Evolutionary conservation across 2,329 filamentous ascomycete species (phyloP), one percentile per base, ranked within the genome.

Genomic region (Blastomyces silverae): DNA sequence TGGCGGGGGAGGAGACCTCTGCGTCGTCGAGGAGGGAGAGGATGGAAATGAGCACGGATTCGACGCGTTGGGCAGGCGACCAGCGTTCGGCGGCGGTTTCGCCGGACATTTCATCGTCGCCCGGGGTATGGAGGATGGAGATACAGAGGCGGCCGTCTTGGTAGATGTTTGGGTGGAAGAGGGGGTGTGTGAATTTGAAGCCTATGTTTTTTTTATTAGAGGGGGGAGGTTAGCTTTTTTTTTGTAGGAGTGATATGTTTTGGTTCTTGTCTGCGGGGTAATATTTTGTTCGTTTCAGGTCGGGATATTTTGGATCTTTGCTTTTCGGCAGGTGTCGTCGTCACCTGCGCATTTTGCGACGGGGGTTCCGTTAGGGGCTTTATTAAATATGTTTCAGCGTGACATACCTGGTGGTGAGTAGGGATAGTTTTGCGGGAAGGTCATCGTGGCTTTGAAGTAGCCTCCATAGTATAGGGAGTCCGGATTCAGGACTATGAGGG

Each of bases 121-220:
- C 94, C 0, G 94, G 92, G 22, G 86, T 85, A 77, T 99, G 93
- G 13, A 99, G 86, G 72, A 99, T 99, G 57, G 92, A 97, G 75
- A 99, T 97, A 81, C 94, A 97, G 56, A 97, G 84, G 70, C 88
- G 88, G 71, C 93, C 93, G 75, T 97, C 90, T 6, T 86, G 79
- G 79, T 97, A 97, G 73, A 99, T 88, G 76, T 99, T 99, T 2
- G 93, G 93, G 76, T 99, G 93, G 79, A 87, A 91, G 67, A 97
- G 88, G 20, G 89, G 87, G 44, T 83, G 84, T 22, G 86, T 76
- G 79, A 99, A 97, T 68, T 88, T 88, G 82, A 99, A 97, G 64
- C 88, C 89, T 82, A 69, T 25, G 11, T 34, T 64, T 34, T 59
- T 25, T 58, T n/a, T 20, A n/a, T 28, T 46, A 20, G 8, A n/a